A percentile compares a stretch with the other conserved stretches of the same genome.
These are phyloP conservation scores for Globisporangium okanoganense DNA, from an alignment of 352 stramenopile genomes.

Conservation along the genomic window DNA sequence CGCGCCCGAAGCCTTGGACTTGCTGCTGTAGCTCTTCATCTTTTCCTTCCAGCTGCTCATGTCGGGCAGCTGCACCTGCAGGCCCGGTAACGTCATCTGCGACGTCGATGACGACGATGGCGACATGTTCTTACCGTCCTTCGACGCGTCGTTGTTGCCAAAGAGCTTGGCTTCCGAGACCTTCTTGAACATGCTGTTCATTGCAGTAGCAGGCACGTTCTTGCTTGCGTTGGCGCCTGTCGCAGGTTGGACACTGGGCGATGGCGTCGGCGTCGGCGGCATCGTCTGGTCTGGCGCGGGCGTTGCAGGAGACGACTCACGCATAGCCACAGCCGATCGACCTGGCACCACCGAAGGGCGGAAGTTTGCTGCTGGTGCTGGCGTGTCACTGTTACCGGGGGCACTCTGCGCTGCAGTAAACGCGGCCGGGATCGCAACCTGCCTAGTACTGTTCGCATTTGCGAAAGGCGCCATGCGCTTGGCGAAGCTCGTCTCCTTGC, in stretches of 20 bases:
- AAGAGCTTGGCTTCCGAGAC: conserved; percentile 29
- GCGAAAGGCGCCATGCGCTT: conserved; percentile 15
- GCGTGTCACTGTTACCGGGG: background rate
- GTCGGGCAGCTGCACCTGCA: conserved; percentile 27
- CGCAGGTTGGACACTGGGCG: conserved; percentile 18
- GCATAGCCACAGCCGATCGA: background rate
- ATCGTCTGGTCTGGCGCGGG: conserved; percentile 28
- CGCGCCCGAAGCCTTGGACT: conserved; percentile 15
- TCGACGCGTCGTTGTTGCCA: conserved; percentile 7
- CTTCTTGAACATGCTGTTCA: conserved; percentile 34
- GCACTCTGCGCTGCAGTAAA: background rate
- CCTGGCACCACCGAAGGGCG: conserved; percentile 12
- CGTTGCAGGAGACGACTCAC: conserved; percentile 26
- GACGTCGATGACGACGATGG: conserved; percentile 7
- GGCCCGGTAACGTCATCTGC: conserved; percentile 13
- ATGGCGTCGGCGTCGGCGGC: conserved; percentile 22
- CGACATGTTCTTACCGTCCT: background rate
- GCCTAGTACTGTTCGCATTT: background rate
- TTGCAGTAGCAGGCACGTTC: conserved; percentile 14
- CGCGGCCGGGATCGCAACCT: conserved; percentile 1
- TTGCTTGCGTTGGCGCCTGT: background rate
- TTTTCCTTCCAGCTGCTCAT: conserved; percentile 43
- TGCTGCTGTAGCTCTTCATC: conserved; percentile 34
- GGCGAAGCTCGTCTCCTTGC: conserved; percentile 10
- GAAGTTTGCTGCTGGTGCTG: background rate